Evolutionary conservation across 257 asterid species (phyloP).

Genomic region (Primulina tabacum): DNA sequence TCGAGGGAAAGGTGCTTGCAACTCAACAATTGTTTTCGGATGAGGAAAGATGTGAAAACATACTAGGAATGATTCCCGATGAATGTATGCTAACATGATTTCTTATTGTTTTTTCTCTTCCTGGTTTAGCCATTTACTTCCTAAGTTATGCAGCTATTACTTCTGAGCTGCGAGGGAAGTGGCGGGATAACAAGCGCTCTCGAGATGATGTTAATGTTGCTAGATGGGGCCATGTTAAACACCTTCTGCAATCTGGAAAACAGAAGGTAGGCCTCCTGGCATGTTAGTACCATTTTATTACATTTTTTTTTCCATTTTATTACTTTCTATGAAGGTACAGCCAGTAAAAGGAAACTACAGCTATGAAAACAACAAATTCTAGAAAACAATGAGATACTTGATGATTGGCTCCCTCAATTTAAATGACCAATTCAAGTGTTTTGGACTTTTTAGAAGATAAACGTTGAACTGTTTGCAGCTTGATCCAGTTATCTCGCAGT

Average conservation of each 20-base stretch:
- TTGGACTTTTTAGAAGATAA: constrained; percentile 2
- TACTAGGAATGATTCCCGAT: constrained; percentile 85
- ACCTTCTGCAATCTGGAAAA: constrained; percentile 61
- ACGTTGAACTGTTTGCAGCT: neutral
- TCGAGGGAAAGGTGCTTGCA: constrained; percentile 53
- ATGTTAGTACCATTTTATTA: neutral
- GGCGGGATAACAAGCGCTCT: constrained; percentile 67
- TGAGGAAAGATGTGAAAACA: constrained; percentile 72
- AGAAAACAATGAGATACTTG: constrained; percentile 6
- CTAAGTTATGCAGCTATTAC: constrained; percentile 54
- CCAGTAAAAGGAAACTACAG: neutral
- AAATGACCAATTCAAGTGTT: constrained; percentile 2
- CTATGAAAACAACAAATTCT: neutral
- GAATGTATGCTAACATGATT: constrained; percentile 53
- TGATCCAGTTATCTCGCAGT: neutral
- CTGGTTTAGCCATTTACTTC: constrained; percentile 4
- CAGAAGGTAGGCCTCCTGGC: constrained; percentile 57
- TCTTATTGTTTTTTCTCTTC: constrained; percentile 9
- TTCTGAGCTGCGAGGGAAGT: constrained; percentile 73
- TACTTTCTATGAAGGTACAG: constrained; percentile 1
- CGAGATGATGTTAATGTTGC: constrained; percentile 64
- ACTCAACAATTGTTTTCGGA: constrained; percentile 64
- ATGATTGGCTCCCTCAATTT: neutral
- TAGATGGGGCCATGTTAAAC: constrained; percentile 76
- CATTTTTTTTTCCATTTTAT: neutral